Percentiles rank a stretch among this genome's conserved stretches.
These are phyloP conservation scores for Lobulomyces angularis DNA, from an alignment of 192 early-diverging fungal species.

Conservation along the genomic window DNA sequence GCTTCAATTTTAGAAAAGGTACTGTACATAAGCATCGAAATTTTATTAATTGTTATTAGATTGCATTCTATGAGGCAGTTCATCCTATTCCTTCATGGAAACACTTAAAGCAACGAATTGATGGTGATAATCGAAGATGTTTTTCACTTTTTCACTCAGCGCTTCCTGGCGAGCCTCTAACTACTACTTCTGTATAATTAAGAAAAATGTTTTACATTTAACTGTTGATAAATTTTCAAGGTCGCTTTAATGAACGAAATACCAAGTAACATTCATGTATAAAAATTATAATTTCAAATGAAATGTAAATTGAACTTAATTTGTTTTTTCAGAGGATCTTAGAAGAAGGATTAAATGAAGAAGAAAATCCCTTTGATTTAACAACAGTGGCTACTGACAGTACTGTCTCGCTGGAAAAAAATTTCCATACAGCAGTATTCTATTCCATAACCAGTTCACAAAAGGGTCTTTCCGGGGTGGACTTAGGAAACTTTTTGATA, in stretches of 20 bases:
- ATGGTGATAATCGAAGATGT: slow-evolving; percentile 59
- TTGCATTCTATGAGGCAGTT: slow-evolving; percentile 77
- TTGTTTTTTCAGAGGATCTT: slow-evolving; percentile 32
- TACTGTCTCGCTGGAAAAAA: too few species aligned
- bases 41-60: slow-evolving; percentile 18
- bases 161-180: slow-evolving; percentile 66
- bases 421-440: slow-evolving; percentile 65
- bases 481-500: slow-evolving; percentile 78
- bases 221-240: slow-evolving; percentile 4
- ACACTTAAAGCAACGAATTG: slow-evolving; percentile 67
- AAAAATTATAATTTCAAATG: not conserved
- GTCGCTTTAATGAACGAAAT: slow-evolving; percentile 57
- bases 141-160: slow-evolving; percentile 75
- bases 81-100: slow-evolving; percentile 72
- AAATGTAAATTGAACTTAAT: slow-evolving; percentile 15
- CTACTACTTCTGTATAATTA: slow-evolving; percentile 83
- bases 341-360: too few species aligned
- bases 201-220: slow-evolving; percentile 10
- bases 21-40: not conserved
- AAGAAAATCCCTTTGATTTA: too few species aligned
- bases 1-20: slow-evolving; percentile 75
- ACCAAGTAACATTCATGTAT: slow-evolving; percentile 51
- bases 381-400: too few species aligned
- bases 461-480: slow-evolving; percentile 71
- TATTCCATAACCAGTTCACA: slow-evolving; percentile 86